Percentiles rank a stretch among this genome's conserved stretches.
These are phyloP conservation scores for Marsdenia floribunda DNA, from an alignment of 257 asterid species.

Conservation along the genomic window DNA sequence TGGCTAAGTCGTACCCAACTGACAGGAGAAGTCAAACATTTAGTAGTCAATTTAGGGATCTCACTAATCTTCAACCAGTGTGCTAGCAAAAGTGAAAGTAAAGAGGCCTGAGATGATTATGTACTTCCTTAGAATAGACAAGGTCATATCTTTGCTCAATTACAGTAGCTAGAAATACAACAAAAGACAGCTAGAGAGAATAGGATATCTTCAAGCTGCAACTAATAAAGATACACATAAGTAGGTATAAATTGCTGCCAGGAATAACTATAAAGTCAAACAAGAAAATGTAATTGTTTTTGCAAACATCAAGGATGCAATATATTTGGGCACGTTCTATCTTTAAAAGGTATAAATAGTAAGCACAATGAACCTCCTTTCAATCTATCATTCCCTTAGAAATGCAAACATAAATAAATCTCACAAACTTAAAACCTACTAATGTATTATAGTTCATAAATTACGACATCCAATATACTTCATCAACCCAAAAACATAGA, in stretches of 20 bases:
- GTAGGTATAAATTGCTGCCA: background rate
- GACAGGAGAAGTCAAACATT: constrained; percentile 53
- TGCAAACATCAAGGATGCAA: background rate
- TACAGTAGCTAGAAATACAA: background rate
- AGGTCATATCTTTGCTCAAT: background rate
- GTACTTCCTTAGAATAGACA: constrained; percentile 13
- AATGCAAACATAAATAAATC: background rate
- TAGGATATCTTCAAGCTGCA: background rate
- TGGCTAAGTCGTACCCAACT: constrained; percentile 58
- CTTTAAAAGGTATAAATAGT: background rate
- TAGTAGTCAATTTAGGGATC: constrained; percentile 57
- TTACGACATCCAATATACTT: background rate
- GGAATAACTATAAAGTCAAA: background rate
- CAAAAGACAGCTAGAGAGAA: background rate
- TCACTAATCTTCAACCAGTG: constrained; percentile 62
- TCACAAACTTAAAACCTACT: background rate
- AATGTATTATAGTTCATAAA: background rate
- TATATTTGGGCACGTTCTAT: background rate
- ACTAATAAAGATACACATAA: background rate
- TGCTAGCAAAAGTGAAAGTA: constrained; percentile 78
- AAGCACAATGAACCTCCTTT: background rate
- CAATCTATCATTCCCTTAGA: background rate
- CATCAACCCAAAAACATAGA: background rate
- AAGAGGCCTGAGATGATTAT: constrained; percentile 69
- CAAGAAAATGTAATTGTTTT: background rate